Percentiles rank a stretch among this genome's conserved stretches.
Evolutionary conservation across 257 asterid species (phyloP).

Genomic region (Oldenlandia corymbosa): DNA sequence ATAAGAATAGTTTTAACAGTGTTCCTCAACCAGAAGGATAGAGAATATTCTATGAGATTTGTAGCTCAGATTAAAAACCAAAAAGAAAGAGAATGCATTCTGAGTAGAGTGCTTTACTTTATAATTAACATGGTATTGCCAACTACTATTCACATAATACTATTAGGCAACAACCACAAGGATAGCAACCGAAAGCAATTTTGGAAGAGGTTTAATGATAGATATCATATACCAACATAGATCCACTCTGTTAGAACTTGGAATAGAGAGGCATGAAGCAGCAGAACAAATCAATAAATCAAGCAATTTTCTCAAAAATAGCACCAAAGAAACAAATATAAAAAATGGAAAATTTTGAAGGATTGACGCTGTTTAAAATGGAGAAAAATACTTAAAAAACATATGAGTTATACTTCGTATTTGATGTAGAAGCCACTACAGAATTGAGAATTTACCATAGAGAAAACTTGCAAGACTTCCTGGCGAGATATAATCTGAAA

Average conservation of each 20-base stretch:
- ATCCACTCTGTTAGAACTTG: background rate
- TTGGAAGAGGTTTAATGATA: background rate
- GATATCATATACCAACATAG: background rate
- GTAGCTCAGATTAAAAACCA: too few relatives aligned
- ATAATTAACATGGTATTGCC: too few relatives aligned
- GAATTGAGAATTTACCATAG: conserved; percentile 48
- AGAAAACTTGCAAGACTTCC: conserved; percentile 89
- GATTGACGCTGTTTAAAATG: background rate
- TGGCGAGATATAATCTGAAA: conserved; percentile 89
- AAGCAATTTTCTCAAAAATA: background rate
- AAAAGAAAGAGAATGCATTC: too few relatives aligned
- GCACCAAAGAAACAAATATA: background rate
- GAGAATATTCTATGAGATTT: too few relatives aligned
- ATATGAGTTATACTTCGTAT: background rate
- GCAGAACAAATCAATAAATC: background rate
- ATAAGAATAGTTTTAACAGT: too few relatives aligned
- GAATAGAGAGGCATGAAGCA: background rate
- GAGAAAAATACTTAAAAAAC: background rate
- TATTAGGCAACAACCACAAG: too few relatives aligned
- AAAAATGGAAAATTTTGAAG: background rate
- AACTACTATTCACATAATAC: background rate
- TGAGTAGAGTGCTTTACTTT: too few relatives aligned
- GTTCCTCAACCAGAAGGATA: too few relatives aligned
- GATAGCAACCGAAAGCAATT: too few relatives aligned
- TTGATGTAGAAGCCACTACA: background rate